Base-by-base conservation (phyloP, 345 rosid genomes). In the Arabis alpina region DNA sequence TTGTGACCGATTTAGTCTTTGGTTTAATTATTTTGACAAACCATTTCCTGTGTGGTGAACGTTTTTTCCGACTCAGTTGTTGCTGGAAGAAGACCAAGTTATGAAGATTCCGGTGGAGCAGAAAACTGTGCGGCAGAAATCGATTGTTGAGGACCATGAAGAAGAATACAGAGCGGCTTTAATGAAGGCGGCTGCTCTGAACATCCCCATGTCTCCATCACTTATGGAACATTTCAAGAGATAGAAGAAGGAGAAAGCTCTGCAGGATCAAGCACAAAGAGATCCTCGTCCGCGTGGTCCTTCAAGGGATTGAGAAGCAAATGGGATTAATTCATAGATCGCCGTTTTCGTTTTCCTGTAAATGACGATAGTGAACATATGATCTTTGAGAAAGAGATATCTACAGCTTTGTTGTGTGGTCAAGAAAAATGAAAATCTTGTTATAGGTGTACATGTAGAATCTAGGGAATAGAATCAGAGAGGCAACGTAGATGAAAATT, bases 161-260 rank as follows among this genome's bases (percentile, higher is more conserved):
- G 85, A 87, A 64, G 98, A 89, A 78, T 83, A 93, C 79, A 70
- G 80, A 79, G 99, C 95, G 27, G 99, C 99, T 28, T 81, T 94
- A 15, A 76, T 71, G 78, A 85, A 86, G 61, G 96, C 95, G 11
- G 82, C 80, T 49, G 87, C 85, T 64, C 75, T 94, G 71, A 76
- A 88, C 76, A 85, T 91, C 30, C 95, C 95, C 43, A 76, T 75
- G 40, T 86, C 94, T 49, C 74, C 69, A 71, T 78, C 88, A 4
- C 81, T 12, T 94, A 91, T 57, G 99, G 96, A 66, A 94, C 99
- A 43, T 93, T 93, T 68, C 58, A 53, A 16, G 97, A 87, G 28
- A 43, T 49, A 50, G 85, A 79, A 49, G 81, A 76, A 77, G 91
- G 88, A 10, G 90, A 85, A 75, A 76, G 72, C 77, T 86, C 94